Evolutionary conservation across 1,139 yeast species (phyloP), one percentile per base, ranked within the genome.

Genomic region (Entelexis paramagnoliae): DNA sequence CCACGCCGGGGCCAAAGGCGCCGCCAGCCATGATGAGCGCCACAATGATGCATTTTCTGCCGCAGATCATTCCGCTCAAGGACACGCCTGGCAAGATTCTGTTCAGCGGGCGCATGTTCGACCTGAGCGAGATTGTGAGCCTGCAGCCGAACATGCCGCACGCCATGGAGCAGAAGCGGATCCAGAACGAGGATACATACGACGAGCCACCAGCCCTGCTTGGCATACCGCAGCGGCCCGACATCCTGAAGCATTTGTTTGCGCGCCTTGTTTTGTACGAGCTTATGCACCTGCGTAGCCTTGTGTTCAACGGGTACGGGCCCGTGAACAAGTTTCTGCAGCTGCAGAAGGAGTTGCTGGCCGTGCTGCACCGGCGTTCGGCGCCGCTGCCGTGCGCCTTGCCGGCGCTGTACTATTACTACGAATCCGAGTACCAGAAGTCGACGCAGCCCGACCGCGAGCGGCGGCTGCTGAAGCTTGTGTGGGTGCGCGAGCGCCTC

Each of bases 401-500:
- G 22, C 52, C 54, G 17, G 14, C 46, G 16, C 20, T 54, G 20
- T 55, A 54, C 38, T 52, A 54, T 22, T 44, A 39, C 9, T 54
- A 51, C 38, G 58, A 55, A 43, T 30, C 44, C 8, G 54, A 54
- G 20, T 55, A 32, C 42, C 39, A 50, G 39, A 29, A 43, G 28
- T 48, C 54, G 29, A 44, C 36, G 28, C 52, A 51, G 35, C 49
- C 52, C 8, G 53, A 48, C 46, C 48, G 51, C 19, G 33, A 35
- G 16, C n/a, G 14, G 19, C 51, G 51, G 39, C 51, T 55, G 26
- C 17, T 51, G 32, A 35, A 38, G 13, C 24, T 55, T 24, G 55
- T 49, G 35, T 55, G 58, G 58, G 50, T 51, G 38, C 54, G 55
- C n/a, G 58, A 55, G 45, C 52, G 58, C 9, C 41, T 54, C 19